Conservation (phyloP, 2,329 filamentous ascomycete genomes). For the Monilinia laxa region DNA sequence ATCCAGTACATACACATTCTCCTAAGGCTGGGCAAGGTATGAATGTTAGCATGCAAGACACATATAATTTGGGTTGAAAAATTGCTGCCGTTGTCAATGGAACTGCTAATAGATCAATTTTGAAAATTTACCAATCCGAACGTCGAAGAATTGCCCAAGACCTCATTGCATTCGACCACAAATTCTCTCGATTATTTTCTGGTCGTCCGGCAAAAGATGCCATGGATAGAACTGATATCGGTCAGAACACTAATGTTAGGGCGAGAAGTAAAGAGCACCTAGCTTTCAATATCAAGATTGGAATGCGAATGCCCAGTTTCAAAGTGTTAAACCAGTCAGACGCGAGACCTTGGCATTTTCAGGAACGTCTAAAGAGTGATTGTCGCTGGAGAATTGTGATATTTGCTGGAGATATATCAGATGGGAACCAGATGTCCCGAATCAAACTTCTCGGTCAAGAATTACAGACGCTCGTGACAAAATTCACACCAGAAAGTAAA, state of each 20-base stretch:
- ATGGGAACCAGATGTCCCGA: constrained; percentile 45
- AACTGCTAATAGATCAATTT: constrained; percentile 48
- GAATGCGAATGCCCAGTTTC: constrained; percentile 58
- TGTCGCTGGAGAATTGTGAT: constrained; percentile 60
- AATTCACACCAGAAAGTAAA: constrained; percentile 44
- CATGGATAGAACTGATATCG: constrained; percentile 45
- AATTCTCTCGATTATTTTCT: constrained; percentile 56
- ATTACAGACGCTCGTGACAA: constrained; percentile 48
- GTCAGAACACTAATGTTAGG: constrained; percentile 48
- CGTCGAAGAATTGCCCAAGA: constrained; percentile 62
- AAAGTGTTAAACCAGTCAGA: constrained; percentile 59
- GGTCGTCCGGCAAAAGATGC: constrained; percentile 51
- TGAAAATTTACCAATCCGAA: constrained; percentile 63
- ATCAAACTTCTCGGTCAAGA: constrained; percentile 50
- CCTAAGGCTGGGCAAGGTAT: constrained; percentile 64
- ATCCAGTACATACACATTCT: constrained; percentile 55
- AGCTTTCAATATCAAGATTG: constrained; percentile 42
- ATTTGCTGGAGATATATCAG: constrained; percentile 59
- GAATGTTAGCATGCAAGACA: constrained; percentile 61
- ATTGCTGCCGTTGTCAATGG: constrained; percentile 41
- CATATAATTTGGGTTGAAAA: constrained; percentile 64
- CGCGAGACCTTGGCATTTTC: constrained; percentile 57
- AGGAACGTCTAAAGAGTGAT: constrained; percentile 55
- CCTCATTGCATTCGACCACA: constrained; percentile 63
- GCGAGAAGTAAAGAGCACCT: constrained; percentile 48